Conservation (phyloP, 768 basidiomycete species). For the Termitomyces sp. region DNA sequence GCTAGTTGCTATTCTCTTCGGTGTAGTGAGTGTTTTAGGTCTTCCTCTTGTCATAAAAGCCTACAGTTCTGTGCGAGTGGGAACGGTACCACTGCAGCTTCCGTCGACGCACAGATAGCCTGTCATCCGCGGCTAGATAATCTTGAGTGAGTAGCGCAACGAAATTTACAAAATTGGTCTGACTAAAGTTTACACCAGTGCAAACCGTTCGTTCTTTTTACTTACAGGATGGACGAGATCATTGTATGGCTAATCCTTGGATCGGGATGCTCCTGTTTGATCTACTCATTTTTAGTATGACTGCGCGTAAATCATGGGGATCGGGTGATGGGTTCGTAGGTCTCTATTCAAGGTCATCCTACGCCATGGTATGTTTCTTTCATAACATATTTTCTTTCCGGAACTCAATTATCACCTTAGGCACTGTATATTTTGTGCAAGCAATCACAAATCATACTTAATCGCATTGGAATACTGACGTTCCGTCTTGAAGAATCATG, state of each 20-base stretch:
- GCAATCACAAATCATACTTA: not conserved
- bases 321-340: not conserved
- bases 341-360: not conserved
- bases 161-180: not conserved
- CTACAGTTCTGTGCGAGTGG: not conserved
- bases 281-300: not conserved
- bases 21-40: not conserved
- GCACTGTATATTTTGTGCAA: not conserved
- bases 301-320: not conserved
- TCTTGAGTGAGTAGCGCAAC: not conserved
- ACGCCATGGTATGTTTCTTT: not conserved
- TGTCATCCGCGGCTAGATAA: not conserved
- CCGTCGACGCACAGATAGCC: not conserved
- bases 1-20: not conserved
- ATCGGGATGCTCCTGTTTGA: not conserved
- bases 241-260: not conserved
- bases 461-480: not conserved
- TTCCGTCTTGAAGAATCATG: not conserved
- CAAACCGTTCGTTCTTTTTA: not conserved
- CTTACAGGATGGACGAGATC: not conserved
- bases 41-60: not conserved
- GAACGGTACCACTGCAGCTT: not conserved
- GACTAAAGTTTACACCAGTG: not conserved
- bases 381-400: too few relatives aligned
- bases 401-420: not conserved